phyloP scores from a whole-genome alignment of 495 filamentous ascomycete species.

The Neurospora sp. region DNA sequence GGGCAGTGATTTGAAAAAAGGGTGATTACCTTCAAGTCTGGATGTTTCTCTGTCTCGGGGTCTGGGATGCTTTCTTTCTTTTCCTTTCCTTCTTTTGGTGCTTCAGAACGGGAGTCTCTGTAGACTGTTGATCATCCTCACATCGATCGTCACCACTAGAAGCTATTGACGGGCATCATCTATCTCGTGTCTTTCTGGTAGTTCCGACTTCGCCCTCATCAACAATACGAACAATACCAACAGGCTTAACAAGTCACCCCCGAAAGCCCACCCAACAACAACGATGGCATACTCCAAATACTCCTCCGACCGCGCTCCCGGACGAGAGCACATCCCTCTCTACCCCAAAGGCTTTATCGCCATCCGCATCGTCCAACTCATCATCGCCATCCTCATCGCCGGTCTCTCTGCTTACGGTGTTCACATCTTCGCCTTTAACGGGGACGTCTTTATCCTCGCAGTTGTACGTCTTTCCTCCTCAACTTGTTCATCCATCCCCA shows the following conservation, averaged over 20 bases:
- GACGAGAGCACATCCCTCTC: slow-evolving; percentile 33
- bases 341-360: slow-evolving; percentile 40
- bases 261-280: background rate
- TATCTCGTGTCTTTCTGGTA: background rate
- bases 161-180: background rate
- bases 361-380: slow-evolving; percentile 51
- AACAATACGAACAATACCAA: background rate
- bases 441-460: slow-evolving; percentile 25
- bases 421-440: slow-evolving; percentile 18
- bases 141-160: background rate
- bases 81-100: background rate
- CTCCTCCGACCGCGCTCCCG: slow-evolving; percentile 19
- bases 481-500: background rate
- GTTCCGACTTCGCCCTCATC: background rate
- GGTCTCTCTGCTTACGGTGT: slow-evolving; percentile 57
- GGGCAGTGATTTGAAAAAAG: background rate
- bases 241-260: background rate
- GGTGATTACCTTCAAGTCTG: background rate
- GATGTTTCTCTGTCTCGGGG: background rate
- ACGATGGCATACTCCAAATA: slow-evolving; percentile 7
- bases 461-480: slow-evolving; percentile 23
- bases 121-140: background rate
- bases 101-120: background rate
- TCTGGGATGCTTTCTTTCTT: background rate
- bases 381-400: slow-evolving; percentile 55